Base-by-base conservation (phyloP, 2,329 filamentous ascomycete genomes). In the Epichloe glyceriae region DNA sequence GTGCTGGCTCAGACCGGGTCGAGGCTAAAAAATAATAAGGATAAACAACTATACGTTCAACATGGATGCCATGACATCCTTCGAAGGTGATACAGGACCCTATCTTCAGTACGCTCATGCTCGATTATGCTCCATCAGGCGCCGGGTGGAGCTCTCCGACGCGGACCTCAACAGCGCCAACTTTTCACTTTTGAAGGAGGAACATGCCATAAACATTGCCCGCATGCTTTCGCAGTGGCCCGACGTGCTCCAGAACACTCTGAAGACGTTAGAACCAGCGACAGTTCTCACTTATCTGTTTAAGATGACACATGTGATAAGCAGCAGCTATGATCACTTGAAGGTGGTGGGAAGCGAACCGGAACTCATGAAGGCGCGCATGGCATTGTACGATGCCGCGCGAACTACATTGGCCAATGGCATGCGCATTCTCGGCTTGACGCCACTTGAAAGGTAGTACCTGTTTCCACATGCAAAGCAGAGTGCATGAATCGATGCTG, bases 41-140 rank as follows among this genome's bases (percentile, higher is more conserved):
- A 77, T 80, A 65, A 80, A 80, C 67, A 80, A 81, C 67, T 83
- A 82, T 63, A 73, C 76, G 52, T 90, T 91, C 69, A 83, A 90
- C 70, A 82, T 89, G 74, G 81, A 88, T 53, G 76, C 79, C 57
- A 90, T 93, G 85, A 86, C 82, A 7, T 86, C 83, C 3, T 90
- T 90, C 57, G 86, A 93, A 68, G 86, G 86, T 41, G 86, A 91
- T 65, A 93, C 87, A 2, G 88, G 88, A 7, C 86, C 86, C 12
- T 90, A 90, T 65, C 76, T 94, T 42, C 87, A 94, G 71, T 89
- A 90, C 62, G 86, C 86, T 4, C 84, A 89, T 62, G 83, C 85
- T 35, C 83, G 84, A 58, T 75, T 90, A 41, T 77, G 73, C 65
- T 80, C 79, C 5, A 85, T 84, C 60, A 73, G 74, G 60, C 75